These are phyloP conservation scores for Astrephomene gubernaculifera DNA, from an alignment of 139 green algal genomes.

Conservation along the genomic window DNA sequence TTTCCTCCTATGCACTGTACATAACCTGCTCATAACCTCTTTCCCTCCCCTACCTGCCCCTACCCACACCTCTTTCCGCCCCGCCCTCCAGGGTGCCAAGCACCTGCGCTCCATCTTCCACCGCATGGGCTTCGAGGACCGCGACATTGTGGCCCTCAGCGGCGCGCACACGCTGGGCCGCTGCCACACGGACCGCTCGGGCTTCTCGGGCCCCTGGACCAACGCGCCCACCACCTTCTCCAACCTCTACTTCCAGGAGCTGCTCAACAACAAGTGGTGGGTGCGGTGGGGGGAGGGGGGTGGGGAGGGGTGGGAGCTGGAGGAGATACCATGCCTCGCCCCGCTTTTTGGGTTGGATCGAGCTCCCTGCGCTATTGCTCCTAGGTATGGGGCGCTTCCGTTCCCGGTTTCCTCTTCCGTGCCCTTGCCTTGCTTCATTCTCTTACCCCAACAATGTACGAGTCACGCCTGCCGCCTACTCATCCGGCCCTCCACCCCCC, in stretches of 20 bases:
- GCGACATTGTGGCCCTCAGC: conserved; percentile 91
- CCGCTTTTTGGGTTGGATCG: too few relatives aligned
- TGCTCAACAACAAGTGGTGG: conserved; percentile 84
- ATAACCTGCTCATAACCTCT: too few relatives aligned
- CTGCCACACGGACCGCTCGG: conserved; percentile 89
- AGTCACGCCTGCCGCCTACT: too few relatives aligned
- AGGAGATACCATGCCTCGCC: too few relatives aligned
- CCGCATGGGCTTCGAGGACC: conserved; percentile 87
- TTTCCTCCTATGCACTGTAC: too few relatives aligned
- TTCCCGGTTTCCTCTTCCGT: too few relatives aligned
- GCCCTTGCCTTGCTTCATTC: too few relatives aligned
- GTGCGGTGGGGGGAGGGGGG: background rate
- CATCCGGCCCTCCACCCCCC: too few relatives aligned
- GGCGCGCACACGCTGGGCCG: conserved; percentile 88
- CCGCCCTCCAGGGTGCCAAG: conserved; percentile 42
- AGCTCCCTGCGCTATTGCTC: too few relatives aligned
- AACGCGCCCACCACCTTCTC: conserved; percentile 87
- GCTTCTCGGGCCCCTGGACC: conserved; percentile 84
- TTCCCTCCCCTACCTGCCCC: too few relatives aligned
- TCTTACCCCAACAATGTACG: too few relatives aligned
- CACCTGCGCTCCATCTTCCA: conserved; percentile 92
- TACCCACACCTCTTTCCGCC: background rate
- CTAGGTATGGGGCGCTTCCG: too few relatives aligned
- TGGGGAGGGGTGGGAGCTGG: background rate
- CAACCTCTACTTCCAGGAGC: conserved; percentile 89